Evolutionary conservation across 2,329 filamentous ascomycete species (phyloP), one percentile per base, ranked within the genome.

Genomic region (Phoma sp.): DNA sequence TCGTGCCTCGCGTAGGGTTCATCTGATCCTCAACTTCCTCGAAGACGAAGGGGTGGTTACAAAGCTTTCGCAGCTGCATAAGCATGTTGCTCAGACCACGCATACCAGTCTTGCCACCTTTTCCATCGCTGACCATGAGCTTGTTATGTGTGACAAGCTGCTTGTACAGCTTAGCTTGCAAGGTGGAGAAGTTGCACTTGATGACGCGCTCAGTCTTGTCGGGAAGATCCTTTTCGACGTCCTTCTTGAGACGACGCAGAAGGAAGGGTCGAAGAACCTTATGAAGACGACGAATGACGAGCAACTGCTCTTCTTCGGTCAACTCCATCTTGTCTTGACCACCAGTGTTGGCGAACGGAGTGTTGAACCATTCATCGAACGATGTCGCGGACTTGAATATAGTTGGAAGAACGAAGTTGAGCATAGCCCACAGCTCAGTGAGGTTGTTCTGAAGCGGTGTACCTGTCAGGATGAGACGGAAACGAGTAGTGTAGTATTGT

Each of bases 281-380:
- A 80, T 99, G 95, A 57, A 99, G 83, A 82, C 95, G 93, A 73
- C 93, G 90, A 83, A 99, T 99, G 69, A 99, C 92, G 52, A 99
- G 89, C 76, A 99, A 86, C 74, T 96, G 92, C 78, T 99, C 95
- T 95, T 99, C 95, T 95, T 99, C 95, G 11, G 90, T 96, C 59
- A 99, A 83, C 72, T 98, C 93, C 91, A 99, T 99, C 82, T 95
- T 96, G 77, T 99, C 95, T 77, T 98, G 93, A 33, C 92, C 88
- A 77, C 95, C 95, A 5, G 95, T 99, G 74, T 99, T 99, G 65
- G 95, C 95, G 75, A 99, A 99, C 0, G 95, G 95, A 21, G 95
- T 99, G 74, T 98, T 99, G 86, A 99, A 99, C 95, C 95, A 99
- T 76, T 99, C 95, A 74, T 99, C 95, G 71, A 99, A 99, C 2